Conservation (phyloP, 352 stramenopile genomes). For the Phytophthora aleatoria region DNA sequence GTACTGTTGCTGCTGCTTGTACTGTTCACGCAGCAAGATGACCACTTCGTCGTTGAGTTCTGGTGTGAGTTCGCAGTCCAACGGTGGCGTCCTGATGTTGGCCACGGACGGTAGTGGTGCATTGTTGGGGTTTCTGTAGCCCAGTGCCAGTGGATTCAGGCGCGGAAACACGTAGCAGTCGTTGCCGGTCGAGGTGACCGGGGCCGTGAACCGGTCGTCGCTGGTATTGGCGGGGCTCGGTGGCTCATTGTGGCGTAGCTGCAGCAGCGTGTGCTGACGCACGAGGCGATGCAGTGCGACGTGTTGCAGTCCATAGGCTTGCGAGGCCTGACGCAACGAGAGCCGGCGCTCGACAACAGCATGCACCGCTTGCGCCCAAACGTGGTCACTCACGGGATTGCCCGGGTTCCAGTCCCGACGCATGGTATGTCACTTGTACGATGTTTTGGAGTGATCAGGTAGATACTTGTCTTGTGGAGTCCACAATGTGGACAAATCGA, state of each 20-base stretch:
- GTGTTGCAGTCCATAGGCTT: slow-evolving; percentile 71
- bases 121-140: slow-evolving; percentile 16
- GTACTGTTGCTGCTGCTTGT: slow-evolving; percentile 44
- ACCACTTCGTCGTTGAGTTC: slow-evolving; percentile 59
- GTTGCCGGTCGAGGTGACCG: slow-evolving; percentile 2
- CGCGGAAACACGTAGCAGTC: slow-evolving; percentile 35
- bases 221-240: slow-evolving; percentile 13
- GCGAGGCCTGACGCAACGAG: slow-evolving; percentile 56
- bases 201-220: slow-evolving; percentile 5
- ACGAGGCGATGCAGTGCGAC: slow-evolving; percentile 68
- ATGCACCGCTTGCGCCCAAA: slow-evolving; percentile 70
- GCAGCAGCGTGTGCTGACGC: slow-evolving; percentile 30
- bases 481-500: no score
- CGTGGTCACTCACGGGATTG: slow-evolving; percentile 45
- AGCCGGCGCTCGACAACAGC: slow-evolving; percentile 71
- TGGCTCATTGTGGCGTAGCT: neutral
- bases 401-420: no score
- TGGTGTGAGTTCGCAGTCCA: slow-evolving; percentile 39
- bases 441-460: no score
- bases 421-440: no score
- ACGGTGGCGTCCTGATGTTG: no score
- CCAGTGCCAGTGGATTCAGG: slow-evolving; percentile 33
- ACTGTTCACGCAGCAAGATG: slow-evolving; percentile 56
- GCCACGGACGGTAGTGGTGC: slow-evolving; percentile 4
- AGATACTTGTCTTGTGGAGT: no score